These are phyloP conservation scores for Salvia hispanica DNA, from an alignment of 257 asterid genomes.

Conservation along the genomic window DNA sequence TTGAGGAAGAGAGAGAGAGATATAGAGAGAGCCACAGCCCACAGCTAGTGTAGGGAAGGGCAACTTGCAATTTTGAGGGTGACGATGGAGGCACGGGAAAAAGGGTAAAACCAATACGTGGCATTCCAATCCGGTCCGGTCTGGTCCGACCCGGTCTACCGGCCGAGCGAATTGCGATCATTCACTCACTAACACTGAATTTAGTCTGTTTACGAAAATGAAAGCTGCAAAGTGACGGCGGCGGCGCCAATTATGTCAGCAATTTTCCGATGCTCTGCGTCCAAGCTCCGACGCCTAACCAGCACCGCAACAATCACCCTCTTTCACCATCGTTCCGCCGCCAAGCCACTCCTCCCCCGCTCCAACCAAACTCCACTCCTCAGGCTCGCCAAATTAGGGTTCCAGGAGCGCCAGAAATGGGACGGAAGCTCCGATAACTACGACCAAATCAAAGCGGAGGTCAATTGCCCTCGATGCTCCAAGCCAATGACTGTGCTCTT, in stretches of 20 bases:
- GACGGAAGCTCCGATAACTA: conserved; percentile 71
- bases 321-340: conserved; percentile 38
- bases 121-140: neutral
- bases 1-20: conserved; percentile 5
- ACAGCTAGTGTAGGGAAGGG: conserved; percentile 13
- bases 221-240: conserved; percentile 32
- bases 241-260: conserved; percentile 50
- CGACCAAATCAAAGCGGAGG: conserved; percentile 75
- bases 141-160: too few species aligned
- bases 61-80: conserved; percentile 5
- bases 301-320: conserved; percentile 32
- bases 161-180: too few species aligned
- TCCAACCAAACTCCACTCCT: conserved; percentile 31
- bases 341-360: conserved; percentile 24
- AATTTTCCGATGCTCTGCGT: conserved; percentile 45
- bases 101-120: conserved; percentile 26
- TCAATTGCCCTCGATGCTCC: conserved; percentile 84
- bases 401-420: conserved; percentile 69
- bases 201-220: neutral
- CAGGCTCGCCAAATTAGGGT: conserved; percentile 39
- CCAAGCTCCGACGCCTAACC: conserved; percentile 53
- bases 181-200: neutral
- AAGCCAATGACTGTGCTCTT: conserved; percentile 64
- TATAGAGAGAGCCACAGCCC: conserved; percentile 20
- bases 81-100: conserved; percentile 13